Base-by-base conservation (phyloP, 2,329 filamentous ascomycete species). In the Paramyrothecium sp. region DNA sequence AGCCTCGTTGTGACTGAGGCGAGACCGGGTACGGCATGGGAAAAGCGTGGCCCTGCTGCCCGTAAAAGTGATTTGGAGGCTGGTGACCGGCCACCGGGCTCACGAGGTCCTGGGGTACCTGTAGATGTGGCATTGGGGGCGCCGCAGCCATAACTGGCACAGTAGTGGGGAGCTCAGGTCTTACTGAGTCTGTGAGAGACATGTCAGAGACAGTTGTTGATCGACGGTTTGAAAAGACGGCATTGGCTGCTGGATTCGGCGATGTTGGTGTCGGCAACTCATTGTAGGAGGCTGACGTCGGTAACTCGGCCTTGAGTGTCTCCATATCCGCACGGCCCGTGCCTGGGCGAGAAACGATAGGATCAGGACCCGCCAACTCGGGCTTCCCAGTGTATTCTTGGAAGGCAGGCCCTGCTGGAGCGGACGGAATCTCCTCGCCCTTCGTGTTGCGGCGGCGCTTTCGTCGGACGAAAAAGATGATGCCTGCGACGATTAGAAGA, bases 381-480 rank as follows among this genome's bases (percentile, higher is more conserved):
- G 72, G 65, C 54, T 73, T 75, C 3, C 72, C 72, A 17, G 62
- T 63, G 54, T 64, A 63, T 3, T 65, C 59, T 38, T 63, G 47
- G 10, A 60, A 52, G 16, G 55, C 46, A n/a, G 56, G 46, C 16
- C 59, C 58, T 3, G 56, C 26, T 10, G 53, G 55, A 12, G 53
- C 58, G 30, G 51, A 55, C 1, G 62, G 51, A 20, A 71, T 57
- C 34, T 63, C 56, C 22, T 67, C 59, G 41, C 67, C 69, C 19
- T 57, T 57, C 11, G 49, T 48, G n/a, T 64, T 44, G 21, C 59
- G 65, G 23, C 66, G 70, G 30, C 69, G 71, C 41, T 64, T 69
- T 47, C 66, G 71, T 22, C 74, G 63, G 47, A 78, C 68, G 63
- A 78, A 72, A 55, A 79, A 68, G 22, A 73, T 68, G 0, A 68